Conservation (phyloP, 371 early-diverging fungal species). For the Mortierella sp. region DNA sequence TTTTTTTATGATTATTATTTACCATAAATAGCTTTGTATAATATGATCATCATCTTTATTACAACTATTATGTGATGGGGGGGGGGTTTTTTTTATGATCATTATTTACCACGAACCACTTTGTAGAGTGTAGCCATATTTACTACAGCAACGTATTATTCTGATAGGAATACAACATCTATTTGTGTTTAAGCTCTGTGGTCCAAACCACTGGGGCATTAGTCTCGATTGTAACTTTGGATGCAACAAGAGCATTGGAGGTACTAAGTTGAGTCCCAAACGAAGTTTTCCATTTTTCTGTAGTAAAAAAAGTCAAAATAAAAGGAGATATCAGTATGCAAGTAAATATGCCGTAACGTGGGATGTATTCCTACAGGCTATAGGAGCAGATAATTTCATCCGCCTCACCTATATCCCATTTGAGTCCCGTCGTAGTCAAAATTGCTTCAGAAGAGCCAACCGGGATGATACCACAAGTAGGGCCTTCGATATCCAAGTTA, state of each 20-base stretch:
- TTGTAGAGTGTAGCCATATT: too few relatives aligned
- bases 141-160: too few relatives aligned
- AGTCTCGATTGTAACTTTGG: constrained; percentile 72
- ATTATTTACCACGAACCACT: not conserved
- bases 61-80: not conserved
- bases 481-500: constrained; percentile 78
- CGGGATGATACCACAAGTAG: constrained; percentile 92
- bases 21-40: not conserved
- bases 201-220: constrained; percentile 85
- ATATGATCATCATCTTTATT: constrained; percentile 8
- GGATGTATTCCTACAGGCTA: too few relatives aligned
- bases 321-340: not conserved
- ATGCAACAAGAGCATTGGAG: constrained; percentile 76
- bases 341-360: too few relatives aligned
- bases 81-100: not conserved
- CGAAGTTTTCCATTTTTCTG: constrained; percentile 65
- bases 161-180: constrained; percentile 3
- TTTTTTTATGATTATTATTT: constrained; percentile 1
- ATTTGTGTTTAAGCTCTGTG: constrained; percentile 61
- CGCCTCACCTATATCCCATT: constrained; percentile 86
- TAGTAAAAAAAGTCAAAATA: not conserved
- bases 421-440: constrained; percentile 80
- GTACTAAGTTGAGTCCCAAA: constrained; percentile 84
- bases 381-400: not conserved
- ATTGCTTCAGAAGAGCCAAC: constrained; percentile 72